Base-by-base conservation (phyloP, 2,329 filamentous ascomycete genomes). In the Diaporthe citrichinensis region DNA sequence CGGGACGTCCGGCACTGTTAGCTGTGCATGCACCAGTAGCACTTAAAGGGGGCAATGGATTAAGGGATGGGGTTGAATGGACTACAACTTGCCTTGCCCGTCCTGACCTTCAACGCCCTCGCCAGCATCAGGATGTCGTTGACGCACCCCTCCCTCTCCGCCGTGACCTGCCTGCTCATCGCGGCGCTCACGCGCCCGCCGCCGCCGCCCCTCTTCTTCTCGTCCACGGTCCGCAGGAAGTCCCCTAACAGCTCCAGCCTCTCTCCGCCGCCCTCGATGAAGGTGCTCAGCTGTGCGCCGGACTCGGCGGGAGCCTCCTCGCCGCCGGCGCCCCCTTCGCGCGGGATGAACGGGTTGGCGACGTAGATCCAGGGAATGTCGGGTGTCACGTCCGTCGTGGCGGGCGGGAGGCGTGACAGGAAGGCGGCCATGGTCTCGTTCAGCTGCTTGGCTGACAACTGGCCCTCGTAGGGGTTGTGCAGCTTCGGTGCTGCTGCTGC, bases 321-420 rank as follows among this genome's bases (percentile, higher is more conserved):
- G 78, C 88, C 87, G 72, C 88, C 87, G 1, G 86, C 87, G 57
- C 81, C 84, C 72, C 86, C 78, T 23, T 83, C 83, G 7, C 83
- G 82, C 4, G 81, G 80, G 76, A 85, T 86, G 79, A 89, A 89
- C 0, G 93, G 93, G 81, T 95, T 95, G 71, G 88, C 89, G 57
- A 94, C 90, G 85, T 90, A 95, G 65, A 98, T 94, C 93, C 94
- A 97, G 0, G 89, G 89, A 3, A 88, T 86, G 0, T 84, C 78
- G 0, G 80, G 80, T 1, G 82, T 83, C 4, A 84, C 81, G 3
- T 86, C 83, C 1, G 92, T 94, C 1, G 89, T 92, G 4, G 89
- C 88, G 0, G 95, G 94, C 0, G 93, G 93, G 0, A 96, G 86
- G 12, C 94, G 91, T 12, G 84, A 76, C 2, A 97, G 83, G 79